Percentiles rank a stretch among this genome's conserved stretches.
Conservation (phyloP, 768 basidiomycete species). For the Kwoniella botswanensis region DNA sequence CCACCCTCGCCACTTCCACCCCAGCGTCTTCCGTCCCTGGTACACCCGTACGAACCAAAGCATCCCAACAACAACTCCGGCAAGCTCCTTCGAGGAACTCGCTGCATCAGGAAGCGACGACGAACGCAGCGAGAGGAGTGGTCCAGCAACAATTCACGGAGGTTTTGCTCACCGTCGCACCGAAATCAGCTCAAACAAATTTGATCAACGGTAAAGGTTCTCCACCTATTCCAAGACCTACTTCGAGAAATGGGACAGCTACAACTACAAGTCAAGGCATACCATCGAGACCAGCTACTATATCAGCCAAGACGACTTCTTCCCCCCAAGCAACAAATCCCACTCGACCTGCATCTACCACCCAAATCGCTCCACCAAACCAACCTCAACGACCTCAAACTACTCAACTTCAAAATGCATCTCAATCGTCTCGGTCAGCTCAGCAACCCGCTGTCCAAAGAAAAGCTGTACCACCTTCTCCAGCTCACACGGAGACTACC, state of each 20-base stretch:
- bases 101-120: slow-evolving; percentile 23
- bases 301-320: slow-evolving; percentile 4
- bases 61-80: slow-evolving; percentile 10
- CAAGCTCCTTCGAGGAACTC: slow-evolving; percentile 5
- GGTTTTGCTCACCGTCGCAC: not conserved
- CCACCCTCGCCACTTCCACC: slow-evolving; percentile 5
- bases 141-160: slow-evolving; percentile 5
- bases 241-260: not conserved
- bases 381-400: slow-evolving; percentile 6
- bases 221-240: not conserved
- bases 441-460: not conserved
- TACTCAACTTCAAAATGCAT: not conserved
- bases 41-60: slow-evolving; percentile 1
- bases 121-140: slow-evolving; percentile 9
- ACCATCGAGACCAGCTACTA: not conserved
- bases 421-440: not conserved
- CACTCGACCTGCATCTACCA: not conserved
- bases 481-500: slow-evolving; percentile 23
- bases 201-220: not conserved
- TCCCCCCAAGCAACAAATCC: not conserved
- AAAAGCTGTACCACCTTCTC: slow-evolving; percentile 18
- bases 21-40: slow-evolving; percentile 1
- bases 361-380: not conserved
- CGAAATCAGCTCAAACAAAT: slow-evolving; percentile 3
- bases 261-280: not conserved